Evolutionary conservation across 2,329 filamentous ascomycete species (phyloP).

Genomic region (Pyrenophora seminiperda): DNA sequence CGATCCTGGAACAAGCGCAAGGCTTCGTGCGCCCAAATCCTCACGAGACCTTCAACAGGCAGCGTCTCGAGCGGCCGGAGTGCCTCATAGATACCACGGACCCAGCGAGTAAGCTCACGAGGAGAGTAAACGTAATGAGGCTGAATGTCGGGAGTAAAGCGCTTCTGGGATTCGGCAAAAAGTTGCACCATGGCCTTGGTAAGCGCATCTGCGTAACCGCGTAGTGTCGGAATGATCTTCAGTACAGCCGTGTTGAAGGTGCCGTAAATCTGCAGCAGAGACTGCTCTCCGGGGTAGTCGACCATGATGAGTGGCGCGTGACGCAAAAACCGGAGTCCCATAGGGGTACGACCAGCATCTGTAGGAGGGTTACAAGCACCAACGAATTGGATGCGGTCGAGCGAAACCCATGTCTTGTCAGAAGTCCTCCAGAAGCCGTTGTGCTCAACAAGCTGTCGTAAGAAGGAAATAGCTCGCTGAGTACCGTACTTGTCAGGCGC

Average conservation of each 20-base stretch:
- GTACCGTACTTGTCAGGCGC: conserved; percentile 98
- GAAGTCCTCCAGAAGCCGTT: conserved; percentile 99
- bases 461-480: conserved; percentile 94
- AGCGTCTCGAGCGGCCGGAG: conserved; percentile 89
- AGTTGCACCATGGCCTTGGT: conserved; percentile 98
- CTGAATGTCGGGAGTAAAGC: conserved; percentile 95
- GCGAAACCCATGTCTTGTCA: conserved; percentile 96
- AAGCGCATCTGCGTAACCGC: conserved; percentile 90
- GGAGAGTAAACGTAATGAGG: conserved; percentile 99
- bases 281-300: conserved; percentile 95
- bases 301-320: conserved; percentile 99
- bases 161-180: conserved; percentile 90
- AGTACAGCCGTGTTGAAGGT: conserved; percentile 96
- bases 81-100: conserved; percentile 94
- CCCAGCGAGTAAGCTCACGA: conserved; percentile 97
- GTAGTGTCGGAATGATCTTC: conserved; percentile 94
- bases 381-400: conserved; percentile 98
- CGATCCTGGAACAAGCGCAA: conserved; percentile 96
- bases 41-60: conserved; percentile 85
- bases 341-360: conserved; percentile 91
- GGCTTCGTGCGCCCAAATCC: conserved; percentile 98
- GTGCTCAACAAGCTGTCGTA: conserved; percentile 96
- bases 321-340: conserved; percentile 90
- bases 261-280: conserved; percentile 95
- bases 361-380: conserved; percentile 98